Base-by-base conservation (phyloP, 495 filamentous ascomycete species). In the Xylaria castorea region DNA sequence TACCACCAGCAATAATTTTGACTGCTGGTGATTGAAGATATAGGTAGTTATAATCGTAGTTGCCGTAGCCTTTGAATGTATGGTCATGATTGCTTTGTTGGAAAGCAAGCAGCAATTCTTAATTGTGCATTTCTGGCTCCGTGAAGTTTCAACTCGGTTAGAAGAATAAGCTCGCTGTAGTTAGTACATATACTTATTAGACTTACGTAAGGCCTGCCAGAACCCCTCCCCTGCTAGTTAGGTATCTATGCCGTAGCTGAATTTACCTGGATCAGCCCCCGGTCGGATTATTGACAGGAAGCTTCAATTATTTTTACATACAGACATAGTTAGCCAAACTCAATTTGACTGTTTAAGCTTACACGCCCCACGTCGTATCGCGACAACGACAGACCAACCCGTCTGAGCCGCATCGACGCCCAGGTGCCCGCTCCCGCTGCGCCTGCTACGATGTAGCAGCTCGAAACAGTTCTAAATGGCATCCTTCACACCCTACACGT, bases 401-500 rank as follows among this genome's bases (percentile, higher is more conserved):
- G 38, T 44, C 34, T 38, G 58, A 61, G 42, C 42, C 7, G 42
- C 22, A 25, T 46, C 42, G n/a, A 57, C 46, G 60, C 25, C 44
- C 30, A 53, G 44, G 36, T 62, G 34, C 20, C 69, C 46, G 14
- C 48, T 46, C 25, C 12, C 40, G 20, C 38, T 25, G 60, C 74
- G 66, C 68, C 67, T 75, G 75, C 67, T 75, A 66, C 74, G 73
- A 79, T 73, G 77, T 76, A 76, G 71, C 72, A 68, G 66, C 73
- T 64, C 44, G 69, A 72, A 64, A 74, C 8, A 73, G 5, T 44
- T 76, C 74, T 73, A 76, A 68, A 96, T 95, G 93, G 89, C 92
- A 36, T 87, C 89, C 42, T 86, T 90, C 40, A 94, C 92, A 75
- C 96, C 96, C 18, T 97, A 97, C 83, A 93, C 92, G 46, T 95